Conservation (phyloP, 306 rosid species). For the Senna tora region DNA sequence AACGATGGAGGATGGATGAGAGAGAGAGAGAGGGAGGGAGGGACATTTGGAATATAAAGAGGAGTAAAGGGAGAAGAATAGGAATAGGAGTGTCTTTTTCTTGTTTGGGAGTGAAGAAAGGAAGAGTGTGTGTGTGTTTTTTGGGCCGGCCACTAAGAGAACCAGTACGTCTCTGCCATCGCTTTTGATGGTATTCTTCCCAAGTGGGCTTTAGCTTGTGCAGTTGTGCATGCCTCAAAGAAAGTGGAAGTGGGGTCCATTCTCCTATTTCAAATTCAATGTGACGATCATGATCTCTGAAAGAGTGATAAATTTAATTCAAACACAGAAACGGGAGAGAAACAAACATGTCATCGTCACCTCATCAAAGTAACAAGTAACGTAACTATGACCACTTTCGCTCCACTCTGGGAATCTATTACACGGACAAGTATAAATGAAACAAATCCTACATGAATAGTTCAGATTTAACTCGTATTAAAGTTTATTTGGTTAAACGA, state of each 20-base stretch:
- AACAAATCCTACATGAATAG: no score
- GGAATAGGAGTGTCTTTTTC: constrained; percentile 33
- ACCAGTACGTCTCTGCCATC: constrained; percentile 27
- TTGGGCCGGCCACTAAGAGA: constrained; percentile 42
- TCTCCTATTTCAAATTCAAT: constrained; percentile 20
- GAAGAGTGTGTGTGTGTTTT: constrained; percentile 23
- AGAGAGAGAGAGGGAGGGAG: constrained; percentile 39
- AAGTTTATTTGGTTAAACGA: no score
- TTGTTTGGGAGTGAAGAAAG: constrained; percentile 52
- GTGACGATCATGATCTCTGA: neutral
- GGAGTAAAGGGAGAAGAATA: constrained; percentile 33
- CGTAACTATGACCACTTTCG: neutral
- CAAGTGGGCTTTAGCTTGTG: constrained; percentile 32
- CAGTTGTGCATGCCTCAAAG: constrained; percentile 18
- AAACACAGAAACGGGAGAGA: neutral
- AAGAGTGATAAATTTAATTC: neutral
- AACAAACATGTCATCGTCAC: neutral
- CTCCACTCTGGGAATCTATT: neutral
- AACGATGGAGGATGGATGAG: constrained; percentile 23
- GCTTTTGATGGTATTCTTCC: constrained; percentile 23
- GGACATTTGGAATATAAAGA: constrained; percentile 51
- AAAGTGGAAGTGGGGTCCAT: constrained; percentile 17
- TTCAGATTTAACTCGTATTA: no score
- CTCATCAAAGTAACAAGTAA: neutral
- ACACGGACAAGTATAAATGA: no score